These are phyloP conservation scores for Pseudonectria buxi DNA, from an alignment of 2,329 filamentous ascomycete species.

Conservation along the genomic window DNA sequence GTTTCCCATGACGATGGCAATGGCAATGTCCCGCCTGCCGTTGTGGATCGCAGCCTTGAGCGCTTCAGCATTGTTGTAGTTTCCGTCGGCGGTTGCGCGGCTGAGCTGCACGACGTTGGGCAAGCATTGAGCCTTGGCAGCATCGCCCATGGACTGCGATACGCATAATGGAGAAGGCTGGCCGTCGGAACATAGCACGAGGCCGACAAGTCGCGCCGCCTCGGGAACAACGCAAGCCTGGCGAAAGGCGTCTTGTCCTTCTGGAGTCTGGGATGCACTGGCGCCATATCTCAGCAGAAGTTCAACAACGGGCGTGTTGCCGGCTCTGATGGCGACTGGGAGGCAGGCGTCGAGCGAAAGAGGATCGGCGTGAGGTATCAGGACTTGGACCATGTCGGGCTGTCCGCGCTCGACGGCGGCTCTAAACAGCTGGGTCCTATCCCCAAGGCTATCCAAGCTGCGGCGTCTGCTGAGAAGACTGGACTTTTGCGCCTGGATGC, in stretches of 20 bases:
- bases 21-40: slow-evolving; percentile 45
- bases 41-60: slow-evolving; percentile 43
- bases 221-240: slow-evolving; percentile 41
- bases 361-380: slow-evolving; percentile 47
- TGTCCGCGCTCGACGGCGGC: slow-evolving; percentile 45
- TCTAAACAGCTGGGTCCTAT: slow-evolving; percentile 44
- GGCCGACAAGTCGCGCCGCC: slow-evolving; percentile 38
- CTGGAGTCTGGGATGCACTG: slow-evolving; percentile 38
- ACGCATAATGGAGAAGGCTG: slow-evolving; percentile 35
- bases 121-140: slow-evolving; percentile 41
- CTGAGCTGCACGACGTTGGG: slow-evolving; percentile 45
- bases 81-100: slow-evolving; percentile 46
- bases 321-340: slow-evolving; percentile 39
- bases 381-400: slow-evolving; percentile 45
- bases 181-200: slow-evolving; percentile 44
- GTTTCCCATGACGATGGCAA: slow-evolving; percentile 48
- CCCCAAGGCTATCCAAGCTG: slow-evolving; percentile 41
- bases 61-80: slow-evolving; percentile 45
- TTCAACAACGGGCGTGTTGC: slow-evolving; percentile 37
- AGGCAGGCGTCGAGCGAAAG: slow-evolving; percentile 43
- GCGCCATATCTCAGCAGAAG: slow-evolving; percentile 47
- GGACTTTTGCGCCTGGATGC: slow-evolving; percentile 40
- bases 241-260: slow-evolving; percentile 48
- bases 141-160: slow-evolving; percentile 47
- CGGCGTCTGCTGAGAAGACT: slow-evolving; percentile 41